Evolutionary conservation across 140 eudicot genomes (phyloP), one percentile per base, ranked within the genome.

Genomic region (Senecio squalidus): DNA sequence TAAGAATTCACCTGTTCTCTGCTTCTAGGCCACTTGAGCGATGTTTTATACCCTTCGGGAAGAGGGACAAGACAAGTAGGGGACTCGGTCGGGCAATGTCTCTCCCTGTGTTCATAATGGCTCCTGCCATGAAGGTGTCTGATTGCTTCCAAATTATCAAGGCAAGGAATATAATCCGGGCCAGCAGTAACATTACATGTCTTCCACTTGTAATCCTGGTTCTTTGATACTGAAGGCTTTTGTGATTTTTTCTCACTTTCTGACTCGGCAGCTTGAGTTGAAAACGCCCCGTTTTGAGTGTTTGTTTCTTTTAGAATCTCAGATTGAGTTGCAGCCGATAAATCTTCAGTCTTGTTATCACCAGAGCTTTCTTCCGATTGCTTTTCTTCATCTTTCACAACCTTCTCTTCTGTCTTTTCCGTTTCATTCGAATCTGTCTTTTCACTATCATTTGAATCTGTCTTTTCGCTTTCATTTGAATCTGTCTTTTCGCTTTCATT

Each of bases 61-160:
- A 84, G 77, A 34, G 84, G 71, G 9, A 84, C 93, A 64, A 84
- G 84, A 71, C 93, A 84, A n/a, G 87, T 84, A 14, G 87, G 87
- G 24, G 82, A 58, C 45, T 80, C 84, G 20, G 66, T 66, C 29
- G 93, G 93, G 68, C 93, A 84, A 58, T 84, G 93, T 24, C 93
- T 74, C 57, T 84, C 93, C 29, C 87, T 60, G 69, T 84, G 93
- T 53, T 84, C 80, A 26, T 79, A 84, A 69, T 84, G 93, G 25
- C 70, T 56, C 30, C 74, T 64, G 22, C 60, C 70, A 28, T 53
- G 80, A 61, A 84, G 93, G 46, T 74, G 74, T 46, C 65, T 68
- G 54, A 84, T 84, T 5, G 87, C 93, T 73, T 76, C 77, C 58
- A 66, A 29, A 60, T 84, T 80, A 64, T 84, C 93, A 38, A 84